phyloP scores from a whole-genome alignment of 2,329 filamentous ascomycete species.

The Fusarium bactridioides region DNA sequence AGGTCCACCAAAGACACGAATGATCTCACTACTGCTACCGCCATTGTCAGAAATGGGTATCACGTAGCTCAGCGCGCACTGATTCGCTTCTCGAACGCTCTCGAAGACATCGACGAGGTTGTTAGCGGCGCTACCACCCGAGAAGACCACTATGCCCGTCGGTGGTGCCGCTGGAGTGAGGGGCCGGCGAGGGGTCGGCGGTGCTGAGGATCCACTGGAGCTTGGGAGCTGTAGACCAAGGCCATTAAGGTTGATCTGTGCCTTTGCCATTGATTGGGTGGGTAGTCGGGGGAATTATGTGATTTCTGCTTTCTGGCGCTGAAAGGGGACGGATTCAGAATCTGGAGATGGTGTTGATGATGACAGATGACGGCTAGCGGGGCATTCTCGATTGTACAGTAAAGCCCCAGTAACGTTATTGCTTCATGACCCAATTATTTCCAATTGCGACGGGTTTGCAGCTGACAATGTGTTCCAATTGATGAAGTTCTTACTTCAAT shows the following conservation, averaged over 20 bases:
- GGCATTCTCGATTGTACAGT: not conserved
- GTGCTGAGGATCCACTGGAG: slow-evolving; percentile 32
- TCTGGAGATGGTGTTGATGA: slow-evolving; percentile 11
- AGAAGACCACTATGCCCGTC: slow-evolving; percentile 78
- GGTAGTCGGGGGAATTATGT: slow-evolving; percentile 13
- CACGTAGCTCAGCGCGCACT: slow-evolving; percentile 78
- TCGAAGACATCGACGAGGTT: slow-evolving; percentile 91
- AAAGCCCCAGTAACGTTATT: slow-evolving; percentile 5
- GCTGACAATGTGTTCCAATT: not conserved
- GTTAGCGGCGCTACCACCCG: slow-evolving; percentile 93
- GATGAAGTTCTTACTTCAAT: not conserved
- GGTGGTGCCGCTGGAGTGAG: slow-evolving; percentile 16
- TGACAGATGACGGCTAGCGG: slow-evolving; percentile 16
- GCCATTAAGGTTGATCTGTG: slow-evolving; percentile 24
- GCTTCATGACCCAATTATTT: not conserved
- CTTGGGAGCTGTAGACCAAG: slow-evolving; percentile 37
- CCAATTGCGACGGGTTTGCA: not conserved
- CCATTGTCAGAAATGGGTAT: slow-evolving; percentile 98
- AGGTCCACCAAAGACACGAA: slow-evolving; percentile 92
- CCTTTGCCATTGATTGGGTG: slow-evolving; percentile 32
- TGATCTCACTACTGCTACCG: slow-evolving; percentile 90
- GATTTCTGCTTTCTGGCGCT: not conserved
- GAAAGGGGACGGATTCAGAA: not conserved
- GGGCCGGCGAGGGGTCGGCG: slow-evolving; percentile 24
- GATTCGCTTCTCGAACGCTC: slow-evolving; percentile 67